Conservation (phyloP, 139 green algal species). For the Chlorella vulgaris region DNA sequence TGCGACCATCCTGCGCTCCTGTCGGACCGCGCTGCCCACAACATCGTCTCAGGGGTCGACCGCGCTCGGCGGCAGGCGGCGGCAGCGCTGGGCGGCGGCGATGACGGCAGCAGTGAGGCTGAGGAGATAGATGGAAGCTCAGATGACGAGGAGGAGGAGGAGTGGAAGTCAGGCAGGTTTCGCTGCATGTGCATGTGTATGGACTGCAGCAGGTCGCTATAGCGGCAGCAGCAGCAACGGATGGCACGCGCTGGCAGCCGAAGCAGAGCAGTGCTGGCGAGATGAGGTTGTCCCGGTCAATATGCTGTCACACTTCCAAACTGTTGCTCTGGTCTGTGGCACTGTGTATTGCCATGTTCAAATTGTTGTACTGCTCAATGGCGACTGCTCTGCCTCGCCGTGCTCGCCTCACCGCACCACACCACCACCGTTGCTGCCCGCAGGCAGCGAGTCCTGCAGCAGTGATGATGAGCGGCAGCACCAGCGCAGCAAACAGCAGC, state of each 20-base stretch:
- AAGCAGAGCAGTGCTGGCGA: too few species aligned
- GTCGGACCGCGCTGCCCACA: constrained; percentile 56
- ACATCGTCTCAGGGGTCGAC: constrained; percentile 39
- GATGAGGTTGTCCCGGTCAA: too few species aligned
- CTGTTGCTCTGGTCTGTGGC: too few species aligned
- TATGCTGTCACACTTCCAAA: background rate
- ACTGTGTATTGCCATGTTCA: too few species aligned
- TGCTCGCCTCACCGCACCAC: too few species aligned
- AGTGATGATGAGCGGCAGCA: background rate
- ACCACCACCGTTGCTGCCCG: background rate
- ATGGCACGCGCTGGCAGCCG: too few species aligned
- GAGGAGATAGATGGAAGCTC: constrained; percentile 32
- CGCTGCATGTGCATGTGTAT: background rate
- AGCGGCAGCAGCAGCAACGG: too few species aligned
- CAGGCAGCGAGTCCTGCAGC: constrained; percentile 22
- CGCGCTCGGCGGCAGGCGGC: constrained; percentile 22
- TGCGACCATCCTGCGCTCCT: constrained; percentile 94
- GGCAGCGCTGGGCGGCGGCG: background rate
- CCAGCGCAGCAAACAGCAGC: constrained; percentile 4
- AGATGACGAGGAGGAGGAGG: constrained; percentile 10
- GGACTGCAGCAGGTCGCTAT: too few species aligned
- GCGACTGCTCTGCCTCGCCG: too few species aligned
- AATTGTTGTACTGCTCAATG: too few species aligned
- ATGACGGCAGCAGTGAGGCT: background rate
- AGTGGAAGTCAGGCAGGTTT: constrained; percentile 27